Percentiles rank a stretch among this genome's conserved stretches.
These are phyloP conservation scores for Suillus ampliporus DNA, from an alignment of 768 basidiomycete genomes.

Conservation along the genomic window DNA sequence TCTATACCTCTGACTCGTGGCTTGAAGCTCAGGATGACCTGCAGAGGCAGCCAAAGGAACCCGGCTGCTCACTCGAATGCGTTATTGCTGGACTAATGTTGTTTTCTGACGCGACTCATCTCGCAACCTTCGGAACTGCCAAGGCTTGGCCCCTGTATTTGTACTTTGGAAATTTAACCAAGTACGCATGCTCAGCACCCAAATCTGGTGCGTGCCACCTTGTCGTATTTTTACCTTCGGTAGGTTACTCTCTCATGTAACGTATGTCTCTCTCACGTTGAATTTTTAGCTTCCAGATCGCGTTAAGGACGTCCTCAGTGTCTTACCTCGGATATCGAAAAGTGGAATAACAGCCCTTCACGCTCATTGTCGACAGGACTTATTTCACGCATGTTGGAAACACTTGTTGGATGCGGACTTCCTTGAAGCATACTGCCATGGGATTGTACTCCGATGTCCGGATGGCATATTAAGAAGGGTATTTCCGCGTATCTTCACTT, in stretches of 20 bases:
- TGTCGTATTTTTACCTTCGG: slow-evolving; percentile 25
- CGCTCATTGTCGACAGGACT: slow-evolving; percentile 23
- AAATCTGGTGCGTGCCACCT: slow-evolving; percentile 23
- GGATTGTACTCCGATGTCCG: not conserved
- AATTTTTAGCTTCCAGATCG: slow-evolving; percentile 21
- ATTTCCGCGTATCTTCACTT: not conserved
- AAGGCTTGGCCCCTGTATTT: slow-evolving; percentile 22
- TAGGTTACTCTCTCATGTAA: too few relatives aligned
- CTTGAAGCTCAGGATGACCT: slow-evolving; percentile 24
- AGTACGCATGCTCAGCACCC: slow-evolving; percentile 13
- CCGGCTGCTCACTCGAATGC: slow-evolving; percentile 20
- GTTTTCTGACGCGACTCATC: slow-evolving; percentile 21
- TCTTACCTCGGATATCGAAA: not conserved
- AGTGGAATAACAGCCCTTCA: slow-evolving; percentile 4
- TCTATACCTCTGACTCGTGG: slow-evolving; percentile 24
- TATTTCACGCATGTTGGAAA: slow-evolving; percentile 3
- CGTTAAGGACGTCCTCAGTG: slow-evolving; percentile 16
- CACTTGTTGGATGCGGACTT: not conserved
- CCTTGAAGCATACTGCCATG: not conserved
- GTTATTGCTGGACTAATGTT: slow-evolving; percentile 8
- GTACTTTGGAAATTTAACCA: slow-evolving; percentile 11
- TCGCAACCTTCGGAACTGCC: slow-evolving; percentile 23
- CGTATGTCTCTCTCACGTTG: too few relatives aligned
- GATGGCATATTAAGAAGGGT: not conserved
- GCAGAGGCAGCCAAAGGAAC: slow-evolving; percentile 14